phyloP scores from a whole-genome alignment of 2,329 filamentous ascomycete species.

The Cylindrodendrum hubeiense region DNA sequence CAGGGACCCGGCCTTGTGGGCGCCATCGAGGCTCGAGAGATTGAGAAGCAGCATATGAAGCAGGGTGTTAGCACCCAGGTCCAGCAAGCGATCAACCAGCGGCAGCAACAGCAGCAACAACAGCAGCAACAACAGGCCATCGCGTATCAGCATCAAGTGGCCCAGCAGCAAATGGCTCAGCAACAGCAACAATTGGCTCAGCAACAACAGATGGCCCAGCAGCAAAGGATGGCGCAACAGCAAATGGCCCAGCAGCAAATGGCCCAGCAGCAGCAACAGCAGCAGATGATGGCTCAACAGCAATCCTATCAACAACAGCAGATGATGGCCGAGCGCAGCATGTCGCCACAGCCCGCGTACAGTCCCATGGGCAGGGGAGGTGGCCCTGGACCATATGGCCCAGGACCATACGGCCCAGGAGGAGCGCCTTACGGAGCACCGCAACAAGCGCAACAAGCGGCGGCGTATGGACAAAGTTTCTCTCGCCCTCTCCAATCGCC shows the following conservation, averaged over 20 bases:
- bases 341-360: conserved; percentile 42
- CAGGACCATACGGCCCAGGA: conserved; percentile 36
- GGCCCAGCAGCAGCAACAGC: conserved; percentile 45
- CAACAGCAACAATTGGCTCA: conserved; percentile 43
- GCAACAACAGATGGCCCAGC: conserved; percentile 40
- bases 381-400: conserved; percentile 35
- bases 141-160: conserved; percentile 50
- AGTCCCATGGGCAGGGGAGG: conserved; percentile 40
- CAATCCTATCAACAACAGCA: conserved; percentile 37
- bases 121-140: conserved; percentile 44
- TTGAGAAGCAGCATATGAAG: conserved; percentile 70
- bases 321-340: conserved; percentile 40
- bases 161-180: conserved; percentile 46
- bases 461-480: conserved; percentile 43
- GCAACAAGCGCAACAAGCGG: no score
- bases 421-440: conserved; percentile 36
- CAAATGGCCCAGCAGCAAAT: conserved; percentile 44
- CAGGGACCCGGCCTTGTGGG: conserved; percentile 76
- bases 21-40: conserved; percentile 83
- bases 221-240: conserved; percentile 45
- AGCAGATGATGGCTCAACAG: conserved; percentile 31
- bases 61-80: conserved; percentile 23
- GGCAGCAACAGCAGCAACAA: conserved; percentile 35
- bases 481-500: conserved; percentile 50
- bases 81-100: conserved; percentile 46